Evolutionary conservation across 2,329 filamentous ascomycete species (phyloP), one percentile per base, ranked within the genome.

Genomic region (Fusarium ramigenum): DNA sequence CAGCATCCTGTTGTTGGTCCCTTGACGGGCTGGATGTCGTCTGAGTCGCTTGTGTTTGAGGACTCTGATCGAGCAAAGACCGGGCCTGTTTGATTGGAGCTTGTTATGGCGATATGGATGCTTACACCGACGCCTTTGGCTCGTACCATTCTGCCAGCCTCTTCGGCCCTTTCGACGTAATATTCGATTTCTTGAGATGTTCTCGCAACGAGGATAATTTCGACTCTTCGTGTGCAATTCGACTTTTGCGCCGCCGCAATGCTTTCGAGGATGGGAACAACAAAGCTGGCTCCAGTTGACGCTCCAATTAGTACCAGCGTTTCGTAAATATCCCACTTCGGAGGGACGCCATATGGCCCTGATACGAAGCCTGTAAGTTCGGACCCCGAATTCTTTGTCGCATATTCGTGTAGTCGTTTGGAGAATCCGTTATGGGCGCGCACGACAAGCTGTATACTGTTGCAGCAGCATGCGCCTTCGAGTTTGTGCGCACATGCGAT

Each of bases 231-330:
- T 12, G 85, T 86, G 72, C 89, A 91, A 16, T 83, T 84, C 5
- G 80, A 80, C 4, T 65, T 72, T 15, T 80, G 80, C 0, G 82
- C 78, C 37, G 83, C 82, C 4, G 89, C 82, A 4, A 89, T 82
- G 68, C 84, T 86, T 72, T 91, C 89, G 2, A 91, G 81, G 7
- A 91, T 88, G 0, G 89, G 89, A 10, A 91, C 79, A 3, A 87
- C 89, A 62, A 89, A 91, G 7, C 89, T 91, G 3, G 89, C 87
- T n/a, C 89, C 89, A 0, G 89, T 91, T 1, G 89, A 91, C 1
- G 89, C 89, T 0, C 88, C 89, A 46, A 91, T 87, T 7, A 91
- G 82, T 9, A 91, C 81, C 47, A 91, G 79, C 1, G 88, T 89
- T 78, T 91, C 89, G 77, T 87, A 91, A 1, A 87, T 82, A 53